A percentile compares a stretch with the other conserved stretches of the same genome.
phyloP scores from a whole-genome alignment of 2,329 filamentous ascomycete species.

The Lecanicillium sp. region DNA sequence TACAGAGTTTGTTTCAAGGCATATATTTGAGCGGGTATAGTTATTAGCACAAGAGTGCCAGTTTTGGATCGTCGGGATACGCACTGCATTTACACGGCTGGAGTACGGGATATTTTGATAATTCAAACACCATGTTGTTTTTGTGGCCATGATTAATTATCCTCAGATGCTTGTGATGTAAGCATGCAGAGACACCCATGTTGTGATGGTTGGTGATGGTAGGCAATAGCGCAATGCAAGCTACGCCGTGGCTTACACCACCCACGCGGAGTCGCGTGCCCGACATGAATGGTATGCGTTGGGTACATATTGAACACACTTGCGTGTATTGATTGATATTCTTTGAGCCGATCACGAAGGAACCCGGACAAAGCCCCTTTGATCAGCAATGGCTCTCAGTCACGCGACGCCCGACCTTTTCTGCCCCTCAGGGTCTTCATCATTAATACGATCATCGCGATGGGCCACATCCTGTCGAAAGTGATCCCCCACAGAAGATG shows the following conservation, averaged over 20 bases:
- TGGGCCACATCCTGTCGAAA: too few species aligned
- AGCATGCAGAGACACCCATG: conserved; percentile 5
- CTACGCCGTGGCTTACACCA: not conserved
- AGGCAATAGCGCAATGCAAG: conserved; percentile 2
- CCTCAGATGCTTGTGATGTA: conserved; percentile 1
- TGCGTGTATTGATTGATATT: not conserved
- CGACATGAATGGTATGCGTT: not conserved
- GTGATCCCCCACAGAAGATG: too few species aligned
- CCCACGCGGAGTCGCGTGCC: conserved; percentile 1
- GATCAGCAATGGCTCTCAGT: not conserved
- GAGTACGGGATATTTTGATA: conserved; percentile 11
- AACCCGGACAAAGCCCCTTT: not conserved
- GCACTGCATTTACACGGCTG: conserved; percentile 9
- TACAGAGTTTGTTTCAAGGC: conserved; percentile 6
- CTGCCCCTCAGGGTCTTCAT: too few species aligned
- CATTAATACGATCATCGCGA: too few species aligned
- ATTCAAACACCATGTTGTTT: conserved; percentile 2
- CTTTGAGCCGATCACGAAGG: not conserved
- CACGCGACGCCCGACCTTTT: too few species aligned
- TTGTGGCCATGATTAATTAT: not conserved
- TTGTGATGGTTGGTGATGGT: too few species aligned
- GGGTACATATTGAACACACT: not conserved
- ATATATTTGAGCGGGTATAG: conserved; percentile 9
- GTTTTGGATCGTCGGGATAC: conserved; percentile 10
- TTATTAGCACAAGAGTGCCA: conserved; percentile 1